Evolutionary conservation across 2,329 filamentous ascomycete species (phyloP).

Genomic region (Microcyclospora tardicrescens): DNA sequence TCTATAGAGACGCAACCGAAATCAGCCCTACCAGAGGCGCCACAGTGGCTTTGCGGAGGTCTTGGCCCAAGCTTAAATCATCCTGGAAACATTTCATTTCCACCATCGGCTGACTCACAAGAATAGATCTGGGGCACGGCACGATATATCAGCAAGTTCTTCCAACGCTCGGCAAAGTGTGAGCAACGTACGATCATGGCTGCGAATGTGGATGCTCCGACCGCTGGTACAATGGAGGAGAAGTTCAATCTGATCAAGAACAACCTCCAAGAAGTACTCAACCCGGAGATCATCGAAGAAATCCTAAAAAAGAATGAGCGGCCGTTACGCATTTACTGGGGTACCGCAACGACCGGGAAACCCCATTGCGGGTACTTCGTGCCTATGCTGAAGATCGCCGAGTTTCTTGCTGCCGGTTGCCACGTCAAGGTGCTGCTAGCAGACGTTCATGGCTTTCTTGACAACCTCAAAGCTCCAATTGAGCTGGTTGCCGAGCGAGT

Average conservation of each 20-base stretch:
- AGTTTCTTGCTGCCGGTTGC: constrained; percentile 74
- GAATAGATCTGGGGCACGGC: too few species aligned
- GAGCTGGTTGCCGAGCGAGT: constrained; percentile 74
- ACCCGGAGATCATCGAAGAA: constrained; percentile 69
- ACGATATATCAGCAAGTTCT: too few species aligned
- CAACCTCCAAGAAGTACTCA: constrained; percentile 65
- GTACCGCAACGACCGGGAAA: constrained; percentile 71
- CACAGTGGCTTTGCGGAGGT: too few species aligned
- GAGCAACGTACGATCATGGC: constrained; percentile 5
- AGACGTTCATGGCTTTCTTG: constrained; percentile 54
- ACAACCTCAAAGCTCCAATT: constrained; percentile 50
- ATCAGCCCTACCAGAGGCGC: too few species aligned
- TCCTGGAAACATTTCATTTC: too few species aligned
- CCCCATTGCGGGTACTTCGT: constrained; percentile 87
- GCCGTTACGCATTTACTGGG: constrained; percentile 74
- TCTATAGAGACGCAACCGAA: too few species aligned
- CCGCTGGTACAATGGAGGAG: constrained; percentile 33
- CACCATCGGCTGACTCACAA: too few species aligned
- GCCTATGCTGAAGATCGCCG: constrained; percentile 76
- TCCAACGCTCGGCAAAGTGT: too few species aligned
- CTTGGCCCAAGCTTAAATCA: too few species aligned
- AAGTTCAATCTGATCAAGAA: constrained; percentile 63
- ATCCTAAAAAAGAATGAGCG: constrained; percentile 56
- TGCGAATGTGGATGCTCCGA: constrained; percentile 2
- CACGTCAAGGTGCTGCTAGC: constrained; percentile 38